These are phyloP conservation scores for Phytopythium helicoides DNA, from an alignment of 352 stramenopile species.

Conservation along the genomic window DNA sequence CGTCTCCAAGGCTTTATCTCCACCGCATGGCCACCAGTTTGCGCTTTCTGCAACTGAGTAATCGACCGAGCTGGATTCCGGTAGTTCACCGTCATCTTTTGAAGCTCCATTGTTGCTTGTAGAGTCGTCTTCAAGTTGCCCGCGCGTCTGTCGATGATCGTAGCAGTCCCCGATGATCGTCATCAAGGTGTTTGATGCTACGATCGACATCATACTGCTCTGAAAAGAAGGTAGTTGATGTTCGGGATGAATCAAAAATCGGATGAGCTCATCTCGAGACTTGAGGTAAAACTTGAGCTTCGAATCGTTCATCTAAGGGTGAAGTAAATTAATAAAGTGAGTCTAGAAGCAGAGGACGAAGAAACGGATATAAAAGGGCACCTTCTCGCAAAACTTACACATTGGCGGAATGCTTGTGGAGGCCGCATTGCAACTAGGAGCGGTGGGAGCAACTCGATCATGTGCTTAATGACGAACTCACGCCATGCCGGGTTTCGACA, in stretches of 20 bases:
- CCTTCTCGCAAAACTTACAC: not conserved
- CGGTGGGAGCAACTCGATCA: slow-evolving; percentile 68
- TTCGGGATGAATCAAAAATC: slow-evolving; percentile 54
- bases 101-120: slow-evolving; percentile 13
- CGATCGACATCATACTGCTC: slow-evolving; percentile 42
- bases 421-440: slow-evolving; percentile 71
- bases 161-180: slow-evolving; percentile 80
- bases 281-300: slow-evolving; percentile 67
- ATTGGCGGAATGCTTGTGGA: slow-evolving; percentile 38
- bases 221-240: slow-evolving; percentile 49
- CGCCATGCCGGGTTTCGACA: slow-evolving; percentile 59
- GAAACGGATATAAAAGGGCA: not conserved
- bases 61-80: slow-evolving; percentile 68
- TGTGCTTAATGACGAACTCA: slow-evolving; percentile 78
- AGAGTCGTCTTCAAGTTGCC: slow-evolving; percentile 8
- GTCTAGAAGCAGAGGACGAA: not conserved
- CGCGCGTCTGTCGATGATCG: slow-evolving; percentile 39
- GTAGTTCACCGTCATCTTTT: slow-evolving; percentile 66
- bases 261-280: slow-evolving; percentile 45
- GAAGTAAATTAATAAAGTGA: not conserved
- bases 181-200: slow-evolving; percentile 55
- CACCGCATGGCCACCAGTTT: slow-evolving; percentile 78
- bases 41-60: slow-evolving; percentile 73
- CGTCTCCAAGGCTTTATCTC: slow-evolving; percentile 24
- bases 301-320: slow-evolving; percentile 31